Evolutionary conservation across 495 filamentous ascomycete species (phyloP), one percentile per base, ranked within the genome.

Genomic region (Oidiodendron maius): DNA sequence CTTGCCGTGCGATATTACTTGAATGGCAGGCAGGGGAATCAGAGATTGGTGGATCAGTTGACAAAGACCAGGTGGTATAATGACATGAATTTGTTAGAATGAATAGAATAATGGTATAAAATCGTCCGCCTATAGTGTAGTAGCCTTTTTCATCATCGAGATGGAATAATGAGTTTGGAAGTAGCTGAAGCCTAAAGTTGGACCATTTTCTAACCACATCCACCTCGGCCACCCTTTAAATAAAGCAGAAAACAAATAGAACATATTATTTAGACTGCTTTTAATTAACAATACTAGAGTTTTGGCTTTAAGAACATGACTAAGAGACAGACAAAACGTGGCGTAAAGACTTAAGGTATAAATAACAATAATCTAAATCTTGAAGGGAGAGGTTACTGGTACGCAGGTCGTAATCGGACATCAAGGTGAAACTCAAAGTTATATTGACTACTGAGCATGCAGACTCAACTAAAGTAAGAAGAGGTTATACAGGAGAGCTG

Each of bases 291-390:
- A 32, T 32, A 8, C 28, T 32, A 32, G 28, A 32, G 28, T 32
- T 32, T 32, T 8, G n/a, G n/a, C n/a, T n/a, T 32, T n/a, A 32
- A 32, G n/a, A 32, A 32, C 8, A 8, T 32, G 8, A 32, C 28
- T 32, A 32, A 32, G n/a, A 32, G 8, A 32, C n/a, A 32, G n/a
- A 32, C 28, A 32, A 32, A 32, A 32, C 28, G n/a, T 8, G n/a
- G n/a, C n/a, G n/a, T 32, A 32, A 32, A 32, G n/a, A 8, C 8
- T 8, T 32, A 32, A 32, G 28, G 25, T 24, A 42, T 8, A 42
- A 42, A 6, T 22, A 42, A 42, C 25, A 24, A 20, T 42, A 42
- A 42, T 42, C 25, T 22, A 42, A 24, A 42, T 15, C 21, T 42
- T n/a, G n/a, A n/a, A n/a, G n/a, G n/a, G n/a, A n/a, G n/a, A n/a